These are phyloP conservation scores for Ophiocordyceps unilateralis DNA, from an alignment of 2,329 filamentous ascomycete genomes.

Conservation along the genomic window DNA sequence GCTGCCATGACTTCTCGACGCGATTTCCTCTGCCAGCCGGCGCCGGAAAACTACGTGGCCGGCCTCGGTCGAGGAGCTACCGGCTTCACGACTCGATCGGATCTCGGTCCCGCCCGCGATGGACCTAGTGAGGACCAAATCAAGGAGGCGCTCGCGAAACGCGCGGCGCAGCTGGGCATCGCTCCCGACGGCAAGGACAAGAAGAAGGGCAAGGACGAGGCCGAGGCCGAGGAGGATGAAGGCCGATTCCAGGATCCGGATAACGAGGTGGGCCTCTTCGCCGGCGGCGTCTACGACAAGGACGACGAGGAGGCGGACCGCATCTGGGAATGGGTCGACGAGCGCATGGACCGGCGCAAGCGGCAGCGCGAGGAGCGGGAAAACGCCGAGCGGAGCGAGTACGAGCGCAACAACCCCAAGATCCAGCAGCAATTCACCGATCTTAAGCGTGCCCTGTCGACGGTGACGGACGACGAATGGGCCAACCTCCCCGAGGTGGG, in stretches of 20 bases:
- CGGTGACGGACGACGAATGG: slow-evolving; percentile 91
- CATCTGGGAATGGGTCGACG: slow-evolving; percentile 90
- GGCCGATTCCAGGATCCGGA: slow-evolving; percentile 89
- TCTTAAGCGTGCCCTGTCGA: slow-evolving; percentile 74
- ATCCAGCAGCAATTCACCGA: slow-evolving; percentile 97
- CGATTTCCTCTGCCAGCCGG: slow-evolving; percentile 78
- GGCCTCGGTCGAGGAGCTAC: slow-evolving; percentile 95
- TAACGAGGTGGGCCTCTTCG: slow-evolving; percentile 90
- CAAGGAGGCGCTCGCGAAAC: slow-evolving; percentile 89
- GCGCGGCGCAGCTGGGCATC: slow-evolving; percentile 70
- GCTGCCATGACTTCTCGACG: slow-evolving; percentile 42
- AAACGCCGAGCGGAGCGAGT: slow-evolving; percentile 77
- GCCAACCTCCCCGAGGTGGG: slow-evolving; percentile 88
- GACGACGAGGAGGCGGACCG: slow-evolving; percentile 95
- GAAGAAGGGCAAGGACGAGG: slow-evolving; percentile 54
- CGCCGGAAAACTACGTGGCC: slow-evolving; percentile 79
- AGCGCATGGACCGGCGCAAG: slow-evolving; percentile 88
- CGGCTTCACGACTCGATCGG: slow-evolving; percentile 92
- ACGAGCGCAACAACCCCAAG: slow-evolving; percentile 94
- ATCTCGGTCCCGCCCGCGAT: slow-evolving; percentile 86
- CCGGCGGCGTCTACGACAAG: slow-evolving; percentile 87
- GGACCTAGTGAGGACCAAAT: slow-evolving; percentile 96
- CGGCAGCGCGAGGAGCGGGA: slow-evolving; percentile 90
- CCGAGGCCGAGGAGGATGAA: slow-evolving; percentile 53
- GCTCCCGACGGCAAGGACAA: slow-evolving; percentile 53